Evolutionary conservation across 2,329 filamentous ascomycete species (phyloP), one percentile per base, ranked within the genome.

Genomic region (Ilyonectria destructans): DNA sequence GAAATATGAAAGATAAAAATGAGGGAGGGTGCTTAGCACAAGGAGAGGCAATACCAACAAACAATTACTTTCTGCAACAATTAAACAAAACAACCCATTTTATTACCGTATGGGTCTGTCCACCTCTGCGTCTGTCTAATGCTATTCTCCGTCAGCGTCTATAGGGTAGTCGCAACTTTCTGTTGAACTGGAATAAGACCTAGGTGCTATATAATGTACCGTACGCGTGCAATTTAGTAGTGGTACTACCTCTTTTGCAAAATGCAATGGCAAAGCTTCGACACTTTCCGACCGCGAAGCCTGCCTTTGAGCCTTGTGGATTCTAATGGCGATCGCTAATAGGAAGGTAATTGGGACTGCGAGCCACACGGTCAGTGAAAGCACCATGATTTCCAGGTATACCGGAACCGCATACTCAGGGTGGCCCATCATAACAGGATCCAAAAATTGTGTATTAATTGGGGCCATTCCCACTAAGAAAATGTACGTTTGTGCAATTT

Each of bases 381-480:
- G 40, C 19, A 58, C 51, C 6, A 74, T 62, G n/a, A 75, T 55
- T 2, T 55, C 35, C 52, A 73, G 45, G 13, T 75, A 75, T 1
- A 75, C 62, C 8, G 69, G 66, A 33, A 75, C 55, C 7, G 65
- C 73, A 33, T 70, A 68, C 51, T 70, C 70, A 21, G 71, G 65
- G 59, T 68, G 58, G 35, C 63, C 26, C 73, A 75, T 75, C 13
- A 35, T 46, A 26, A 46, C 46, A 40, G 29, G 26, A 4, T 26
- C n/a, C 26, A 40, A 45, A 15, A 5, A 29, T 21, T 15, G 37
- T 1, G 17, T 15, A 40, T 15, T 6, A 5, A 40, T 37, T 12
- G 9, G 37, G 2, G 13, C 13, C 37, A 13, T 40, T 40, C 6
- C 2, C 5, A n/a, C 10, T 40, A 15, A 40, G 5, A 26, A 26